Base-by-base conservation (phyloP, 306 rosid genomes). In the Gillenia trifoliata region DNA sequence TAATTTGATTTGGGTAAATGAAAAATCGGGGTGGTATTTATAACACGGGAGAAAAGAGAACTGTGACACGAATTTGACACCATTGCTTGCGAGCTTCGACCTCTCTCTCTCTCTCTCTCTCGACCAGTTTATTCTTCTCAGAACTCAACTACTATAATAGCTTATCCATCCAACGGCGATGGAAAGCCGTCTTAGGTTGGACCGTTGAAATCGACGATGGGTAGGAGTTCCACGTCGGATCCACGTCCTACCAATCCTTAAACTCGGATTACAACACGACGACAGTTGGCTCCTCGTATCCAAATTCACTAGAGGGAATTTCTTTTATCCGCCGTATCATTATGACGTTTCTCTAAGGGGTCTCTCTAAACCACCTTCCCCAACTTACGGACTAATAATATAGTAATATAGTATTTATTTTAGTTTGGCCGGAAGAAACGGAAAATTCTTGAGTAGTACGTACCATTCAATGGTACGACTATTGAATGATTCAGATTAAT, bases 21-120 rank as follows among this genome's bases (percentile, higher is more conserved):
- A 49, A 66, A 4, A 64, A 34, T 52, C 16, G 67, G 43, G 7
- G 57, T 47, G 47, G 86, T 88, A 88, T 93, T 93, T 91, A 93
- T 93, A 91, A 81, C 75, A 12, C 68, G 50, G 71, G 81, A 20
- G 0, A n/a, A n/a, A n/a, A 74, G 36, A 61, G 59, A 36, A 71
- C 66, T 56, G 70, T 11, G 68, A 41, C 67, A 60, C 73, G 59
- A 75, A 76, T 43, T 80, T 28, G 83, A 85, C 79, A 52, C 86
- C 98, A 93, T 91, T 70, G 84, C 73, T 90, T 70, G 66, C 57
- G 30, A 56, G 23, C 2, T 25, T 8, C 19, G 13, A 16, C 7
- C 54, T 56, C 26, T 36, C 15, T 11, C 13, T 22, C 29, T 22
- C 8, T 22, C 4, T 55, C 10, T n/a, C n/a, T n/a, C n/a, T n/a